Base-by-base conservation (phyloP, 768 basidiomycete genomes). In the Crucibulum laeve region DNA sequence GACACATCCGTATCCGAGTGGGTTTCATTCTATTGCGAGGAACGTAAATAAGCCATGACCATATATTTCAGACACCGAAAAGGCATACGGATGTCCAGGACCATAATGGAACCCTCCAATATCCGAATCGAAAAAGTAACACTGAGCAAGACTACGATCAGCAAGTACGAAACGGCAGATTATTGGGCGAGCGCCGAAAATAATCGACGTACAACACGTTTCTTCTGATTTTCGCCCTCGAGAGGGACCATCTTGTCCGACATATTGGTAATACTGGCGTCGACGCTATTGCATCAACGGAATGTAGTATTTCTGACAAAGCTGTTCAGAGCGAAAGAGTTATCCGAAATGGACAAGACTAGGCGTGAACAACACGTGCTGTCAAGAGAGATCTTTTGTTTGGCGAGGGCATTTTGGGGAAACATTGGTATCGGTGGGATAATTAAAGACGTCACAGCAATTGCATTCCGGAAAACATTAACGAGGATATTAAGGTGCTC, bases 71-170 rank as follows among this genome's bases (percentile, higher is more conserved):
- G 13, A 32, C 17, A n/a, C 10, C 36, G 28, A 42, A 32, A 40
- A 32, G 5, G 58, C 81, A 55, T 65, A 90, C 84, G 93, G 91
- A 63, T 97, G 93, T 4, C 92, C 94, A 45, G 87, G 91, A n/a
- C 93, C 93, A 83, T 96, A 94, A 64, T 98, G 96, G 62, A 97
- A 99, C 40, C 96, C 95, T 18, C 96, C 95, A 63, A 99, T 94
- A 61, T 99, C 95, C 24, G 93, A 95, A 67, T 99, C 95, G 70
- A 94, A 99, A 75, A 99, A 99, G 73, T 99, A 99, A 61, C 95
- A 98, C 89, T 96, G 45, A 17, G 40, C 28, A 42, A 43, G 40
- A 43, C 17, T 33, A 48, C 40, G 41, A 41, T 46, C 46, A 44
- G 43, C 41, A 38, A 38, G 25, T 42, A 43, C 25, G 32, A 40